Evolutionary conservation across 306 rosid species (phyloP), one percentile per base, ranked within the genome.

Genomic region (Prosopis cineraria): DNA sequence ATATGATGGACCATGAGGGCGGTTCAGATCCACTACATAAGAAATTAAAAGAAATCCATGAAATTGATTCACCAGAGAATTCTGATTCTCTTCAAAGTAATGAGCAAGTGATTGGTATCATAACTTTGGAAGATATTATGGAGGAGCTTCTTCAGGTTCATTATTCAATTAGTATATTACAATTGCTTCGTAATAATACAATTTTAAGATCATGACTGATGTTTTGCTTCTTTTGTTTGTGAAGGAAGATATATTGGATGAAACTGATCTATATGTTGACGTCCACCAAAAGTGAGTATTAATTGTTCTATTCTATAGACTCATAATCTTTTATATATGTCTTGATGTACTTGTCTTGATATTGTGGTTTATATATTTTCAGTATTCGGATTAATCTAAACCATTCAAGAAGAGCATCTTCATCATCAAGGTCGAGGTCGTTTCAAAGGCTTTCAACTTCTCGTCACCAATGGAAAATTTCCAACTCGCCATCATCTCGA

Each of bases 51-150:
- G 25, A 50, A 50, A 6, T 50, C 10, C 10, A 50, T 50, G 58
- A 50, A n/a, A 50, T 7, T 50, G 27, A 50, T 50, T 7, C 25
- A n/a, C 58, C 0, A 19, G 59, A 53, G 1, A 20, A 20, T 53
- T 20, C 5, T 9, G 59, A 53, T 53, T 72, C 81, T 24, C 34
- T 79, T 81, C 78, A 55, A 67, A 30, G n/a, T 29, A 13, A 79
- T 5, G 86, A 86, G 62, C 85, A 86, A 83, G 90, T 84, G 10
- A 60, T 89, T 39, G 96, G 93, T 24, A 89, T 93, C 72, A 89
- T 93, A 59, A 93, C 93, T 53, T 77, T 93, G 85, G 93, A 93
- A 82, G 94, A 91, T 91, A 89, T 91, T 22, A 87, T 93, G 87
- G 96, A 93, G 81, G 94, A 89, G 82, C 81, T 93, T 30, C 76